Percentiles rank a stretch among this genome's conserved stretches.
Evolutionary conservation across 306 rosid genomes (phyloP).

Genomic region (Geum urbanum): DNA sequence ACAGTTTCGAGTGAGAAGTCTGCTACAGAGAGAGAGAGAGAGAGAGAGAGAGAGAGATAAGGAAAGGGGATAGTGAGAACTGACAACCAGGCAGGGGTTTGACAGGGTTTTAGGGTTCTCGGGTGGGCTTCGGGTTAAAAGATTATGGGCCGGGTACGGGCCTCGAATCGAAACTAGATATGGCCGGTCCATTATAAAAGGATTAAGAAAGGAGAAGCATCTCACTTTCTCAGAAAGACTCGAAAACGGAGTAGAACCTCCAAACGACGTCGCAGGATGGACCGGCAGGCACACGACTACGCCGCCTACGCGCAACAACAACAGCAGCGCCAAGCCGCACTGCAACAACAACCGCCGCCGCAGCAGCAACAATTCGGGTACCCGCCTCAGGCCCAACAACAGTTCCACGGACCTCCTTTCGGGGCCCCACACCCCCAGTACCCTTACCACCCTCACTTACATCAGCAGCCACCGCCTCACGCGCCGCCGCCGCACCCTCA

Average conservation of each 20-base stretch:
- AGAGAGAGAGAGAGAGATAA: not conserved
- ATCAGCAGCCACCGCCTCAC: constrained; percentile 58
- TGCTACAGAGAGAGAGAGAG: no score
- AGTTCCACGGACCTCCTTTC: constrained; percentile 82
- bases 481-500: constrained; percentile 53
- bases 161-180: not conserved
- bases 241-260: no score
- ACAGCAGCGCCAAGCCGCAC: constrained; percentile 55
- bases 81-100: constrained; percentile 7
- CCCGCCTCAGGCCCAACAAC: constrained; percentile 76
- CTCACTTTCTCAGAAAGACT: no score
- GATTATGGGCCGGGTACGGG: not conserved
- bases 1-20: not conserved
- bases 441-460: constrained; percentile 66
- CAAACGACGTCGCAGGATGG: constrained; percentile 40
- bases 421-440: constrained; percentile 79
- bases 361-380: constrained; percentile 68
- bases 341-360: constrained; percentile 49
- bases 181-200: not conserved
- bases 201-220: no score
- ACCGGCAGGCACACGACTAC: constrained; percentile 80
- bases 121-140: not conserved
- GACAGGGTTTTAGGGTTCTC: constrained; percentile 11
- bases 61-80: not conserved
- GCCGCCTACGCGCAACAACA: constrained; percentile 75